Conservation (phyloP, 2,329 filamentous ascomycete species). For the Aureobasidium sp. region DNA sequence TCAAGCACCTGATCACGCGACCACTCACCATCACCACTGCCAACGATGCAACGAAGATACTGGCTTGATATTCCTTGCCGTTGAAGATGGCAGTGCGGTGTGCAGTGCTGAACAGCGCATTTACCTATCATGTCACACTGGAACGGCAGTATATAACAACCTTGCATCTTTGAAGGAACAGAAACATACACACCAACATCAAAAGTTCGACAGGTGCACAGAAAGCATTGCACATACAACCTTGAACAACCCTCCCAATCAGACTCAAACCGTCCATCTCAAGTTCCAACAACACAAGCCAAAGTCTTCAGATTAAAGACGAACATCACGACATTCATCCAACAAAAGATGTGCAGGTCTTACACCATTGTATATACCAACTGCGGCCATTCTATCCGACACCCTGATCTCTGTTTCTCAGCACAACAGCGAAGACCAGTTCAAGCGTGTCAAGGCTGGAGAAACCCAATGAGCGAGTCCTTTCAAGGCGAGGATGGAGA, state of each 20-base stretch:
- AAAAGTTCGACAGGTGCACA: neutral
- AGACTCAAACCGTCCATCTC: too few relatives aligned
- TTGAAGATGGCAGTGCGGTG: neutral
- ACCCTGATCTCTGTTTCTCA: too few relatives aligned
- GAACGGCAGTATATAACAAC: neutral
- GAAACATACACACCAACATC: neutral
- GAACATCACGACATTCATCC: neutral
- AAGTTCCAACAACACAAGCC: neutral
- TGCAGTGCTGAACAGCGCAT: neutral
- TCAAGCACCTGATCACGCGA: neutral
- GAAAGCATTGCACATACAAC: neutral
- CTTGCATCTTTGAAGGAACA: neutral
- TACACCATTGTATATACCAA: neutral
- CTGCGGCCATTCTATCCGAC: neutral
- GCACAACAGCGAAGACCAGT: neutral
- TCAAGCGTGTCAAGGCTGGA: neutral
- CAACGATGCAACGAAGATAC: neutral
- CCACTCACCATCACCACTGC: neutral
- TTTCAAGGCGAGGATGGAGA: too few relatives aligned
- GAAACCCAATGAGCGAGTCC: neutral
- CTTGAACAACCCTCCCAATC: too few relatives aligned
- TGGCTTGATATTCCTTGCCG: neutral
- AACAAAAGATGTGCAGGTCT: neutral
- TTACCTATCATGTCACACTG: neutral
- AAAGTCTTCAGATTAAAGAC: neutral